Conservation (phyloP, 108 stramenopile species). For the Cyclotella atomus region DNA sequence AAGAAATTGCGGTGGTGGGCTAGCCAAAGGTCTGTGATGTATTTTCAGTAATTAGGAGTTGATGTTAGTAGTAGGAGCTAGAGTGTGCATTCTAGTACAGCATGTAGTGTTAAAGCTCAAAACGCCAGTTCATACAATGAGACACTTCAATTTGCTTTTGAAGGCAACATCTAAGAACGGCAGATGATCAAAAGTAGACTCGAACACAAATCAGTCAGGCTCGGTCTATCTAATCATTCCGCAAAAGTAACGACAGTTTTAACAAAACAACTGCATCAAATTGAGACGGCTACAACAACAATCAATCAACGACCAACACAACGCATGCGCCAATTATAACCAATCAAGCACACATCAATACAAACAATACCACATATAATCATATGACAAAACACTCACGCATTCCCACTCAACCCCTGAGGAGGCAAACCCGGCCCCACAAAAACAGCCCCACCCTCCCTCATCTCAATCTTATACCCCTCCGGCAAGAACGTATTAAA, state of each 20-base stretch:
- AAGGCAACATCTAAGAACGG: no score
- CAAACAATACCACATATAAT: neutral
- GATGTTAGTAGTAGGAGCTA: no score
- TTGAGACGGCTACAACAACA: neutral
- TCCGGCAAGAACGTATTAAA: slow-evolving; percentile 96
- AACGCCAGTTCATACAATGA: no score
- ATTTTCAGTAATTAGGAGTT: no score
- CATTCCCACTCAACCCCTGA: slow-evolving; percentile 26
- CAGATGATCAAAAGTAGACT: neutral
- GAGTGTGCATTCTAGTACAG: no score
- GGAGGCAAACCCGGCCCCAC: slow-evolving; percentile 44
- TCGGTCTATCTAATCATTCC: no score
- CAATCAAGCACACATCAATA: neutral
- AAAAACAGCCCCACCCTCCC: slow-evolving; percentile 67
- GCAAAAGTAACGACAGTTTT: no score
- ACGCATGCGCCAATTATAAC: neutral
- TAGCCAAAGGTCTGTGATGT: slow-evolving; percentile 3
- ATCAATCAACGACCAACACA: neutral
- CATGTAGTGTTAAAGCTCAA: no score
- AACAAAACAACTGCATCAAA: neutral
- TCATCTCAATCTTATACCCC: slow-evolving; percentile 92
- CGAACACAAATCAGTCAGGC: no score
- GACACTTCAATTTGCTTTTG: no score
- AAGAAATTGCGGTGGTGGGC: slow-evolving; percentile 20
- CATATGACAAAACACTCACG: slow-evolving; percentile 4